Evolutionary conservation across 768 basidiomycete species (phyloP).

Genomic region (Mrakia gelida): DNA sequence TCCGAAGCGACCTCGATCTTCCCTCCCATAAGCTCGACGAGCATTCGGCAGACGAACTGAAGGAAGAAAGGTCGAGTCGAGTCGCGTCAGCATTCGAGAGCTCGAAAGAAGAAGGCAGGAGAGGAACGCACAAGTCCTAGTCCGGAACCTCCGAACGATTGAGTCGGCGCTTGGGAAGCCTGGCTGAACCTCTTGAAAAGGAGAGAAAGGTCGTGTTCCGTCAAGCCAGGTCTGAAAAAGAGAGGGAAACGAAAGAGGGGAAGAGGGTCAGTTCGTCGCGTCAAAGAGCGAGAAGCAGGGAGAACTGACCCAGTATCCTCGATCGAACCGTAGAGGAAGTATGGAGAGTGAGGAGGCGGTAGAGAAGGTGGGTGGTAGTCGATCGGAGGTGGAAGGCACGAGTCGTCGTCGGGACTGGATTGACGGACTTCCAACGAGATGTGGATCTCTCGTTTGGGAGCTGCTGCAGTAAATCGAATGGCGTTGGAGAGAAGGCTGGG

Average conservation of each 20-base stretch:
- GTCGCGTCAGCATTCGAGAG: not conserved
- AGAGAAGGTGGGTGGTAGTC: not conserved
- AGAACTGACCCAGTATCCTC: slow-evolving; percentile 31
- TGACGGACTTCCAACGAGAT: slow-evolving; percentile 43
- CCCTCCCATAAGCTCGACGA: slow-evolving; percentile 33
- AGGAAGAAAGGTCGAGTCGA: not conserved
- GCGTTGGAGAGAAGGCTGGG: slow-evolving; percentile 17
- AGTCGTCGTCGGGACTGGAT: slow-evolving; percentile 39
- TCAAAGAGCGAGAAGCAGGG: no score
- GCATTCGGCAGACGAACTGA: slow-evolving; percentile 43
- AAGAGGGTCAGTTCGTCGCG: no score
- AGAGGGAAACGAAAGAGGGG: no score
- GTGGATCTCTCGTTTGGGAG: slow-evolving; percentile 39
- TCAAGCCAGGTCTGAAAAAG: slow-evolving; percentile 38
- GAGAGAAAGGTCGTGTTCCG: slow-evolving; percentile 41
- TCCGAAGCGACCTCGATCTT: slow-evolving; percentile 1
- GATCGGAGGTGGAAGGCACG: slow-evolving; percentile 39
- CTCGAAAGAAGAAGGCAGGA: no score
- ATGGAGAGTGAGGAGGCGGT: not conserved
- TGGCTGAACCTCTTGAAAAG: slow-evolving; percentile 46
- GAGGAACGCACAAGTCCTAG: slow-evolving; percentile 39
- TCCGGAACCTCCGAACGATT: slow-evolving; percentile 39
- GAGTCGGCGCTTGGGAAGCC: slow-evolving; percentile 38
- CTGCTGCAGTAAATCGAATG: slow-evolving; percentile 45
- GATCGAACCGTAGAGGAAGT: slow-evolving; percentile 45